phyloP scores from a whole-genome alignment of 345 rosid species.

The Kandelia obovata region DNA sequence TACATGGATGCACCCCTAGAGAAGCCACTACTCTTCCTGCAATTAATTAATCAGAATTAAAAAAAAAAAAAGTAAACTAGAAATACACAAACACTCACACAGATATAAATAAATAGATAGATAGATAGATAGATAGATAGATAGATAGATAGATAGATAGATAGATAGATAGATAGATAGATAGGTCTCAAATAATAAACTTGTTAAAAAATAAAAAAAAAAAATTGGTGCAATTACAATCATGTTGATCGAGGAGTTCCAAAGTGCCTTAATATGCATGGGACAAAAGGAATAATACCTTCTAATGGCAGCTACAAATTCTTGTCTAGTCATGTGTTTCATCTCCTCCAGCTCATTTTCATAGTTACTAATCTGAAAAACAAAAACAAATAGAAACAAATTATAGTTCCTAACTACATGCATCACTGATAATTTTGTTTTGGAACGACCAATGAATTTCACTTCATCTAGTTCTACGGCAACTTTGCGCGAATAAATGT shows the following conservation, averaged over 20 bases:
- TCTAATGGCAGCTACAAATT: slow-evolving; percentile 92
- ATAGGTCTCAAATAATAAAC: neutral
- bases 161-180: too few relatives aligned
- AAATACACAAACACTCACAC: neutral
- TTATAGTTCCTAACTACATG: neutral
- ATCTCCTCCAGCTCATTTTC: slow-evolving; percentile 97
- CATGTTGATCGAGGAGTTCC: neutral
- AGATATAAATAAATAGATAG: too few relatives aligned
- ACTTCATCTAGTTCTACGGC: neutral
- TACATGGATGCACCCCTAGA: slow-evolving; percentile 99
- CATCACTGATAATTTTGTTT: neutral
- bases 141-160: too few relatives aligned
- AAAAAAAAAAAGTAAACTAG: neutral
- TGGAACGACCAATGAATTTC: neutral
- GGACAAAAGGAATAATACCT: slow-evolving; percentile 37
- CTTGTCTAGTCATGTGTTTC: slow-evolving; percentile 99
- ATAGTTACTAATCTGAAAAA: slow-evolving; percentile 71
- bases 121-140: too few relatives aligned
- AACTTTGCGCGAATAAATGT: neutral
- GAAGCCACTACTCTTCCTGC: slow-evolving; percentile 97
- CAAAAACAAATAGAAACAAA: neutral
- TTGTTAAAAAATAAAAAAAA: neutral
- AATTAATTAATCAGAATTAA: neutral
- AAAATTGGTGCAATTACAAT: neutral
- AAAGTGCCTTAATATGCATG: neutral